These are phyloP conservation scores for Protostelium mycophagum DNA, from an alignment of 78 protist genomes.

Conservation along the genomic window DNA sequence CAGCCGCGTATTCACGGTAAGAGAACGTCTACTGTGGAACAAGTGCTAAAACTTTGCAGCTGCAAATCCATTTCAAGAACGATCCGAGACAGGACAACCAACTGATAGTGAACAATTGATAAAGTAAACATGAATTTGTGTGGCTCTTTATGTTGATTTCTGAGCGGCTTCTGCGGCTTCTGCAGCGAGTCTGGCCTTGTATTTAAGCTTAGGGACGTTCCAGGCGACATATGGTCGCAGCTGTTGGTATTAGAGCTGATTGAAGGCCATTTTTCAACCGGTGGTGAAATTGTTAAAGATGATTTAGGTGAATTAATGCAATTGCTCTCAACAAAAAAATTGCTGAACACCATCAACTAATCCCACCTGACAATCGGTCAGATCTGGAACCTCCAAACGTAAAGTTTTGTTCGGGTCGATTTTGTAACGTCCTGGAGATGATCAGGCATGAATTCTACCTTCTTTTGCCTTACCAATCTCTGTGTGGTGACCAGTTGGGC, in stretches of 20 bases:
- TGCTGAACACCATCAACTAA: no score
- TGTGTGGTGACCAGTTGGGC: not conserved
- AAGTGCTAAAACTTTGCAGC: no score
- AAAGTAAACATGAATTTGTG: not conserved
- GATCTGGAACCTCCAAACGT: not conserved
- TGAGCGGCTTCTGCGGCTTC: not conserved
- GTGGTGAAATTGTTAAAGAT: not conserved
- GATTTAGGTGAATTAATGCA: no score
- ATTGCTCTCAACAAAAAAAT: no score
- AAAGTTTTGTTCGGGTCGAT: not conserved
- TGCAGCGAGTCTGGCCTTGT: not conserved
- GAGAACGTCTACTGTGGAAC: no score
- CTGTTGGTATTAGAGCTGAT: not conserved
- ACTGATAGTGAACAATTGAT: not conserved
- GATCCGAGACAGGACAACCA: not conserved
- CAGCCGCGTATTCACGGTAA: slow-evolving; percentile 29
- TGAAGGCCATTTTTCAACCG: not conserved
- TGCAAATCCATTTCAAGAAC: not conserved
- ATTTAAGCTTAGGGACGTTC: not conserved
- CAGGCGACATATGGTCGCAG: not conserved
- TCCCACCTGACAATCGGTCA: not conserved
- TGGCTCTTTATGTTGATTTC: not conserved
- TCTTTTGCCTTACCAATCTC: not conserved
- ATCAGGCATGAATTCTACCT: not conserved
- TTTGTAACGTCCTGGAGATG: not conserved